phyloP scores from a whole-genome alignment of 208 protist species.

The Leishmania turanica region DNA sequence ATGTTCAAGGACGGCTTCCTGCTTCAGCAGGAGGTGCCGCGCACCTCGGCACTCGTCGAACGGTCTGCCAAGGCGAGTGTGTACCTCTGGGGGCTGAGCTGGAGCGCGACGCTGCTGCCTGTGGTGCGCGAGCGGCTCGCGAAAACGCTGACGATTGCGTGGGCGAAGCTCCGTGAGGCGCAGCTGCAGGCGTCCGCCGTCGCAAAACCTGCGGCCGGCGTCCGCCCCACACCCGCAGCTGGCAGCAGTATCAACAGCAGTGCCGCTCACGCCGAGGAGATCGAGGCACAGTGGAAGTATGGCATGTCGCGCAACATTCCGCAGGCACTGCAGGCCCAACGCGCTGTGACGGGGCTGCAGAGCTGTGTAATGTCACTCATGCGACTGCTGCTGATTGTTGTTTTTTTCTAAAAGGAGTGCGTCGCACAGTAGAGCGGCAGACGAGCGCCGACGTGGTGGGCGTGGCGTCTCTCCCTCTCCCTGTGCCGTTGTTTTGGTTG shows the following conservation, averaged over 20 bases:
- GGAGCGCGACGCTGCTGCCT: constrained; percentile 40
- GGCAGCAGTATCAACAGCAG: background rate
- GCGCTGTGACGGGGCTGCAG: constrained; percentile 55
- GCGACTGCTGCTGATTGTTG: constrained; percentile 67
- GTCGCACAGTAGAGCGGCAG: background rate
- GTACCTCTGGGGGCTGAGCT: constrained; percentile 69
- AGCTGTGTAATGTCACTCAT: constrained; percentile 66
- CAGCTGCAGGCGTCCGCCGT: constrained; percentile 4
- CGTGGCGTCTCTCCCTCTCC: background rate
- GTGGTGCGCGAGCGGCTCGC: constrained; percentile 51
- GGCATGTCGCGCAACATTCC: constrained; percentile 9
- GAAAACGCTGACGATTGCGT: constrained; percentile 46
- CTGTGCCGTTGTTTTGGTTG: background rate
- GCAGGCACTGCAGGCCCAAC: constrained; percentile 30
- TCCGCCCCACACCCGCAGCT: background rate
- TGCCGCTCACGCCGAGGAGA: constrained; percentile 6
- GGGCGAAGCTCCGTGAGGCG: constrained; percentile 38
- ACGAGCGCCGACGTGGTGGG: background rate
- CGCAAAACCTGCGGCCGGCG: background rate
- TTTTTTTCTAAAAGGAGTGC: constrained; percentile 45
- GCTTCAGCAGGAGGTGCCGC: constrained; percentile 70
- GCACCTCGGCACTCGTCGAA: constrained; percentile 46
- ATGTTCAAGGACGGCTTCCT: constrained; percentile 81
- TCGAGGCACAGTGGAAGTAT: constrained; percentile 14
- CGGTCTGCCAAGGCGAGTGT: constrained; percentile 55